phyloP scores from a whole-genome alignment of 306 rosid genomes.

The Rosa rugosa region DNA sequence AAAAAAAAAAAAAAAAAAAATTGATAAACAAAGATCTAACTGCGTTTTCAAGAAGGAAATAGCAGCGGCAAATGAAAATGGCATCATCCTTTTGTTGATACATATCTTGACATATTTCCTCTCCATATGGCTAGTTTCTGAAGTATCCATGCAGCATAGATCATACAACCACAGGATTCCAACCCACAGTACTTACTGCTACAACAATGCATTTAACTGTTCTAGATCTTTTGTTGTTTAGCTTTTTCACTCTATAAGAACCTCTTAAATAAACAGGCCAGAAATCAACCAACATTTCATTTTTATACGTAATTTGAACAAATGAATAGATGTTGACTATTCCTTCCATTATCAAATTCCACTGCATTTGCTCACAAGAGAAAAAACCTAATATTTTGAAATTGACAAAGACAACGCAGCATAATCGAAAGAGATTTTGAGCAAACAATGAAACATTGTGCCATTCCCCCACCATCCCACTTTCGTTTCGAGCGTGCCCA shows the following conservation, averaged over 20 bases:
- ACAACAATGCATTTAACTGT: neutral
- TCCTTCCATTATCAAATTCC: neutral
- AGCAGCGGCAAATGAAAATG: neutral
- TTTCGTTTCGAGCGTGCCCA: neutral
- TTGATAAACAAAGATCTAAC: neutral
- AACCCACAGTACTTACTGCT: neutral
- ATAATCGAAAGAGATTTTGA: neutral
- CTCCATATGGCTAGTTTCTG: neutral
- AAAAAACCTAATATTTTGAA: neutral
- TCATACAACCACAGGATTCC: neutral
- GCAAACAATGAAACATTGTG: neutral
- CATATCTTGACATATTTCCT: neutral
- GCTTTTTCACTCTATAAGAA: neutral
- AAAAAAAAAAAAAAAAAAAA: neutral
- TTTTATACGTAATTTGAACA: neutral
- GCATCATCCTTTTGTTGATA: neutral
- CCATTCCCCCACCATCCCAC: neutral
- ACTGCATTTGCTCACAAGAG: neutral
- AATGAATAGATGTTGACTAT: neutral
- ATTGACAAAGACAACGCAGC: neutral
- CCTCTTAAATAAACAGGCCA: neutral
- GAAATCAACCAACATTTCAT: neutral
- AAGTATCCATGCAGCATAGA: neutral
- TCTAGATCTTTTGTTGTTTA: neutral
- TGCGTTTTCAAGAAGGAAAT: neutral